Conservation (phyloP, 345 rosid species). For the Syzygium grande region DNA sequence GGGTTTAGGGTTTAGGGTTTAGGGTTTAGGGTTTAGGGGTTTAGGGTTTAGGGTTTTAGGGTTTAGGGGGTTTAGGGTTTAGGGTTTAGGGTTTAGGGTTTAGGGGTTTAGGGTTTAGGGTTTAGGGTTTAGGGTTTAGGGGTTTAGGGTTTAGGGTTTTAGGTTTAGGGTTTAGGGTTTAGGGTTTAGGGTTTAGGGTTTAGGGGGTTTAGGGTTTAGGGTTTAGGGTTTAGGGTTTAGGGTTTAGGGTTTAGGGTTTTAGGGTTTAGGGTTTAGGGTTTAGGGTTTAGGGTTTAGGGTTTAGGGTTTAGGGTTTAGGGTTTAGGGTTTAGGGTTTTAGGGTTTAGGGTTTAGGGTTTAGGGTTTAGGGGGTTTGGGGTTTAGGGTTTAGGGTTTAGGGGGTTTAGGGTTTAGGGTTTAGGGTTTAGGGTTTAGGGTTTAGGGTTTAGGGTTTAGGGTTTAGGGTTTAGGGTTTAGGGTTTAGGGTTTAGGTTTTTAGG, state of each 20-base stretch:
- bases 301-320: neutral
- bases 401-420: neutral
- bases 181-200: neutral
- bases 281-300: neutral
- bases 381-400: neutral
- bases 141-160: neutral
- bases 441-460: neutral
- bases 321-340: neutral
- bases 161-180: neutral
- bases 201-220: neutral
- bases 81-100: neutral
- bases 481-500: neutral
- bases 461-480: neutral
- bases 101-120: neutral
- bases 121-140: neutral
- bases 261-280: neutral
- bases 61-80: neutral
- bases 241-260: neutral
- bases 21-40: neutral
- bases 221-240: neutral
- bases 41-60: neutral
- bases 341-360: neutral
- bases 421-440: neutral
- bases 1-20: neutral
- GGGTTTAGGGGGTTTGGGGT: neutral